These are phyloP conservation scores for Smallanthus sonchifolius DNA, from an alignment of 129 eudicot species.

Conservation along the genomic window DNA sequence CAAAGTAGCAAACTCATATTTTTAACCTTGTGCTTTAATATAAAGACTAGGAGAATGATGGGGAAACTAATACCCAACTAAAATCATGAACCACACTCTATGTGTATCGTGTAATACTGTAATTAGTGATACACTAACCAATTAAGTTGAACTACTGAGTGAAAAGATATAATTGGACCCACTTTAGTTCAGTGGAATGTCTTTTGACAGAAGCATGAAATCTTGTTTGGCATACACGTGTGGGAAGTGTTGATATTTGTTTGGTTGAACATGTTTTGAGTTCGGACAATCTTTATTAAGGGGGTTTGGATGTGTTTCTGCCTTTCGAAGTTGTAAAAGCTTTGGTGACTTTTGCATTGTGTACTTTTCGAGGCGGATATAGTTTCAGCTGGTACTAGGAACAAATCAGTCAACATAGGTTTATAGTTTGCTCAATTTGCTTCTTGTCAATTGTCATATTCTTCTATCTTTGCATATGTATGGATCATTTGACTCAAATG, in stretches of 20 bases:
- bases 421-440: neutral
- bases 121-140: neutral
- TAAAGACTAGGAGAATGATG: neutral
- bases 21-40: neutral
- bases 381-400: neutral
- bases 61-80: neutral
- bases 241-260: neutral
- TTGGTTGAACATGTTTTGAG: neutral
- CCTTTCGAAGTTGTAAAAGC: neutral
- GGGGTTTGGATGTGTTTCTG: neutral
- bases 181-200: neutral
- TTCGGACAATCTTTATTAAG: neutral
- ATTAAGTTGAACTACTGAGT: neutral
- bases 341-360: neutral
- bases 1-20: neutral
- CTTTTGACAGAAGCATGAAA: neutral
- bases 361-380: neutral
- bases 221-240: neutral
- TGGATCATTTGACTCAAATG: neutral
- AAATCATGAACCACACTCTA: neutral
- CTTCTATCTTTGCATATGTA: neutral
- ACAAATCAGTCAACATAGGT: neutral
- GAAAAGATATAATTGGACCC: neutral
- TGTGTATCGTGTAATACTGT: no score
- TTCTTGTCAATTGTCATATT: neutral